These are phyloP conservation scores for Fusarium luffae DNA, from an alignment of 2,329 filamentous ascomycete species.

Conservation along the genomic window DNA sequence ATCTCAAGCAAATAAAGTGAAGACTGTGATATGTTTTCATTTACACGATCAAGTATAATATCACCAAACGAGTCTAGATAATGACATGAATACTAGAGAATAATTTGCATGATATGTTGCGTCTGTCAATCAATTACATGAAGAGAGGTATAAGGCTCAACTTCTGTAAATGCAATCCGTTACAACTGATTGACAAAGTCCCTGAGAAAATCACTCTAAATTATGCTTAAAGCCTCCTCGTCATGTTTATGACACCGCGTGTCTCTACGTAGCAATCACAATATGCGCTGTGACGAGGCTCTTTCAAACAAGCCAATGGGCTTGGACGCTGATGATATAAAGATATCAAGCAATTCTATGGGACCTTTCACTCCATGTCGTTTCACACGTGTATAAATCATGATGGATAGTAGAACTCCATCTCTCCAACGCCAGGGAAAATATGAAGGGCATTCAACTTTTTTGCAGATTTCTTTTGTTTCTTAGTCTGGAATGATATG, in stretches of 20 bases:
- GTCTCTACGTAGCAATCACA: conserved; percentile 4
- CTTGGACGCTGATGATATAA: conserved; percentile 16
- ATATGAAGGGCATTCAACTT: conserved; percentile 30
- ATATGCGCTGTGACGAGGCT: not conserved
- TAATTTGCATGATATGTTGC: not conserved
- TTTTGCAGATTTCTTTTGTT: conserved; percentile 28
- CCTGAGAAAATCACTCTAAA: not conserved
- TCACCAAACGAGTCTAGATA: not conserved
- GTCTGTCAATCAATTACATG: too few relatives aligned
- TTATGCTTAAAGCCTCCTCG: conserved; percentile 18
- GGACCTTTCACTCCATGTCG: conserved; percentile 18
- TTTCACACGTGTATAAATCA: conserved; percentile 20
- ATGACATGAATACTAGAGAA: not conserved
- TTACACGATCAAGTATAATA: not conserved
- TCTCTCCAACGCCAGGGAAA: conserved; percentile 34
- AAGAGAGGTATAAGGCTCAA: not conserved
- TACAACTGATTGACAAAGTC: not conserved
- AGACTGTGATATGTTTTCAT: not conserved
- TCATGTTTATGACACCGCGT: conserved; percentile 16
- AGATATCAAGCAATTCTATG: conserved; percentile 26
- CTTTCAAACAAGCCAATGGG: conserved; percentile 5
- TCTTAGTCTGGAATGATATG: conserved; percentile 8
- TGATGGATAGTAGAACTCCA: conserved; percentile 13
- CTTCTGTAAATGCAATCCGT: not conserved
- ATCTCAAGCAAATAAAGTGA: not conserved